These are phyloP conservation scores for Mortierella sp. DNA, from an alignment of 371 early-diverging fungal genomes.

Conservation along the genomic window DNA sequence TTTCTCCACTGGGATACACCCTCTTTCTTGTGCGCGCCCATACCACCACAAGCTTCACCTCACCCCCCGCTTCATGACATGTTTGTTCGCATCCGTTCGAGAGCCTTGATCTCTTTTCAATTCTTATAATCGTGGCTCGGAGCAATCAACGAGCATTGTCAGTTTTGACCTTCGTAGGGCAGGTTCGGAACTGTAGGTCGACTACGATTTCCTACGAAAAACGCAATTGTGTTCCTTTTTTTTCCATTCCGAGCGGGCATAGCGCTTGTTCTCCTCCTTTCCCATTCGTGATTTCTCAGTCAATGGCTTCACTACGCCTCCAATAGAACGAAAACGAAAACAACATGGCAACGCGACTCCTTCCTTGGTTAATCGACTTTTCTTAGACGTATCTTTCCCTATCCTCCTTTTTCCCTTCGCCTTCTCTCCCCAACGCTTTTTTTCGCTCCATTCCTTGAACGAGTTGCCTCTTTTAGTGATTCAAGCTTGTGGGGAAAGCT, in stretches of 20 bases:
- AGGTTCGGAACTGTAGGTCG: background rate
- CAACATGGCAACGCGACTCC: background rate
- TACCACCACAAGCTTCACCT: background rate
- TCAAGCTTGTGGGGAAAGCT: conserved; percentile 16
- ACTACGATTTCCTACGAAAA: conserved; percentile 8
- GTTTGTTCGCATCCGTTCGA: background rate
- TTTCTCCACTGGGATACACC: too few species aligned
- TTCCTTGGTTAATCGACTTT: background rate
- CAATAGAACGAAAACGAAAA: background rate
- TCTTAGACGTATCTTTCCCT: background rate
- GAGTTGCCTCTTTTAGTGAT: conserved; percentile 18
- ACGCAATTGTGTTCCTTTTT: background rate
- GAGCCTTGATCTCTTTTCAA: background rate
- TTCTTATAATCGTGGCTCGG: background rate
- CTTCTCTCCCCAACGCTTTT: conserved; percentile 1
- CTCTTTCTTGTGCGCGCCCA: background rate
- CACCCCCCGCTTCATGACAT: conserved; percentile 6
- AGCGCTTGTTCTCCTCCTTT: background rate
- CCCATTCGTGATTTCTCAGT: background rate
- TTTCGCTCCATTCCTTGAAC: background rate
- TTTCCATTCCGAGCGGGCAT: conserved; percentile 10
- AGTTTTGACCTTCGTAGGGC: background rate
- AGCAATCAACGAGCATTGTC: background rate
- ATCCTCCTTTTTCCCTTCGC: background rate
- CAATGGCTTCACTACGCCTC: background rate